Conservation (phyloP, 2,329 filamentous ascomycete genomes). For the Triangularia setosa region DNA sequence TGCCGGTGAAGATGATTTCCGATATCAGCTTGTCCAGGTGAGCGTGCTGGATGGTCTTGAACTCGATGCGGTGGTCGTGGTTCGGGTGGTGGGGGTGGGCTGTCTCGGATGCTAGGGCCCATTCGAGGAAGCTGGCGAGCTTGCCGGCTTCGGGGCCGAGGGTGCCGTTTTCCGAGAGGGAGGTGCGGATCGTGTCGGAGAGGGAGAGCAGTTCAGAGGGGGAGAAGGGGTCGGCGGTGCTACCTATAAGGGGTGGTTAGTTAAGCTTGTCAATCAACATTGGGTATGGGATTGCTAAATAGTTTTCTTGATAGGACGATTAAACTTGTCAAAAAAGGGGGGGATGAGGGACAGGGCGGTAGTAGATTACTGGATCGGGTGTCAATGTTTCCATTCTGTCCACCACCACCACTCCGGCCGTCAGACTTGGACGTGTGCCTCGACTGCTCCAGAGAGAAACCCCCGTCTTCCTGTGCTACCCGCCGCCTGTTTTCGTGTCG, state of each 20-base stretch:
- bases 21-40: slow-evolving; percentile 44
- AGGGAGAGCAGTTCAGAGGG: slow-evolving; percentile 33
- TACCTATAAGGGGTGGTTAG: too few relatives aligned
- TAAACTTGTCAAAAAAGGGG: too few relatives aligned
- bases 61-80: slow-evolving; percentile 29
- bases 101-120: slow-evolving; percentile 39
- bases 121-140: slow-evolving; percentile 38
- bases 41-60: slow-evolving; percentile 37
- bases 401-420: background rate
- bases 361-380: background rate
- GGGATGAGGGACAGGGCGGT: background rate
- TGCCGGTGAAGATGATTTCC: slow-evolving; percentile 32
- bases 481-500: background rate
- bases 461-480: background rate
- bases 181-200: slow-evolving; percentile 40
- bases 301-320: too few relatives aligned
- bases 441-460: background rate
- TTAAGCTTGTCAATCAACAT: too few relatives aligned
- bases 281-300: too few relatives aligned
- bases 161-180: slow-evolving; percentile 31
- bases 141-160: slow-evolving; percentile 34
- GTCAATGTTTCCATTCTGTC: background rate
- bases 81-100: slow-evolving; percentile 17
- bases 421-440: background rate
- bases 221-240: background rate